Percentiles rank a stretch among this genome's conserved stretches.
Conservation (phyloP, 2,329 filamentous ascomycete genomes). For the Thielaviopsis cerberus region DNA sequence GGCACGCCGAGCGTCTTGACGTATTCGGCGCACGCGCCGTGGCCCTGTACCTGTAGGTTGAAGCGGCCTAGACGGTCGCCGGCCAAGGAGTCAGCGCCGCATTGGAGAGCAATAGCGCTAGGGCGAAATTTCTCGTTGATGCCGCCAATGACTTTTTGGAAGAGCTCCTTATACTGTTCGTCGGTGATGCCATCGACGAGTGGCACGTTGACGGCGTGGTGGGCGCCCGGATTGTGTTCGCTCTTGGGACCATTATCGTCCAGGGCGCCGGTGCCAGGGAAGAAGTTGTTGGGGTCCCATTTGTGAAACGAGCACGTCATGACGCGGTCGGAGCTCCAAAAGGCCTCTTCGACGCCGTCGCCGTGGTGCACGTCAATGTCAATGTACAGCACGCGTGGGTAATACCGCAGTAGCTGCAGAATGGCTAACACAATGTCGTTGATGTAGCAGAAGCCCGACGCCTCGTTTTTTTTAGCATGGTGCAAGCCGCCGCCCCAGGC, state of each 20-base stretch:
- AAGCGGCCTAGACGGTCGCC: constrained; percentile 88
- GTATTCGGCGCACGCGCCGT: constrained; percentile 77
- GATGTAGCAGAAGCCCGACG: constrained; percentile 94
- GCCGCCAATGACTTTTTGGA: constrained; percentile 59
- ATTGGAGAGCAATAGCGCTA: constrained; percentile 80
- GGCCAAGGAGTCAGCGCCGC: constrained; percentile 83
- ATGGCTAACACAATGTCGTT: constrained; percentile 96
- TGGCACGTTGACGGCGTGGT: constrained; percentile 79
- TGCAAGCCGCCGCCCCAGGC: constrained; percentile 95
- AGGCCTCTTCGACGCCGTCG: constrained; percentile 79
- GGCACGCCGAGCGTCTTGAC: constrained; percentile 68
- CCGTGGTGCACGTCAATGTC: constrained; percentile 88
- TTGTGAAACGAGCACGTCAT: constrained; percentile 95
- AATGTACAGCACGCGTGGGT: constrained; percentile 79
- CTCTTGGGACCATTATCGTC: constrained; percentile 70
- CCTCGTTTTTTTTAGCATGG: constrained; percentile 86
- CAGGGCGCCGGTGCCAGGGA: constrained; percentile 75
- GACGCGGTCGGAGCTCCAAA: constrained; percentile 74
- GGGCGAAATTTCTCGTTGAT: constrained; percentile 75
- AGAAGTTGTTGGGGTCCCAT: constrained; percentile 69
- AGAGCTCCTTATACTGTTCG: constrained; percentile 70
- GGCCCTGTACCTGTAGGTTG: constrained; percentile 88
- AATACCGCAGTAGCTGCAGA: constrained; percentile 63
- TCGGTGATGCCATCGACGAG: constrained; percentile 83
- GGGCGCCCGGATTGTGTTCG: constrained; percentile 69